Percentiles rank a stretch among this genome's conserved stretches.
These are phyloP conservation scores for Petrea volubilis DNA, from an alignment of 257 asterid species.

Conservation along the genomic window DNA sequence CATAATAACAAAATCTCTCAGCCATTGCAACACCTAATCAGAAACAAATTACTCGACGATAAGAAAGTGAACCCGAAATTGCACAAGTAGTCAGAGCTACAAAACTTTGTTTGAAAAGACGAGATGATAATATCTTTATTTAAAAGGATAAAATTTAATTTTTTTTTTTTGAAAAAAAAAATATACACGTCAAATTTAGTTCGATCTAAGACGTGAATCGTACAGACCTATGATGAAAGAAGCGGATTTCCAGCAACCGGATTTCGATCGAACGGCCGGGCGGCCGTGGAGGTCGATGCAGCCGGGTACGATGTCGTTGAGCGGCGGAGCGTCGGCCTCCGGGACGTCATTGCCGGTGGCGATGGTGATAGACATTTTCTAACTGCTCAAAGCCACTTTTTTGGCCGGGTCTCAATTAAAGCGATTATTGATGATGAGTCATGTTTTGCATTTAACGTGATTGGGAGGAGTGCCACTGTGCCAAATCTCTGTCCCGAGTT, in stretches of 20 bases:
- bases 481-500: no score
- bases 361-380: neutral
- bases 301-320: slow-evolving; percentile 26
- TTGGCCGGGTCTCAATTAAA: neutral
- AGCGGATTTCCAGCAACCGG: slow-evolving; percentile 50
- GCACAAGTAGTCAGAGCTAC: no score
- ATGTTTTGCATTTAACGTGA: no score
- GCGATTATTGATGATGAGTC: no score
- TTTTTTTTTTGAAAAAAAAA: no score
- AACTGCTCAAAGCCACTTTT: neutral
- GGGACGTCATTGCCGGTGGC: neutral
- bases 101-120: no score
- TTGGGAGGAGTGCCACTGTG: no score
- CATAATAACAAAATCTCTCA: neutral
- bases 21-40: neutral
- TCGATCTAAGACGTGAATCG: no score
- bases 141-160: no score
- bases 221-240: slow-evolving; percentile 30
- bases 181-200: no score
- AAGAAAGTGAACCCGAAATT: neutral
- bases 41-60: neutral
- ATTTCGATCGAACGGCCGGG: slow-evolving; percentile 19
- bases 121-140: no score
- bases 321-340: slow-evolving; percentile 19
- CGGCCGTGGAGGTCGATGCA: slow-evolving; percentile 26